A percentile compares a stretch with the other conserved stretches of the same genome.
These are phyloP conservation scores for Amanita muscaria DNA, from an alignment of 768 basidiomycete species.

Conservation along the genomic window DNA sequence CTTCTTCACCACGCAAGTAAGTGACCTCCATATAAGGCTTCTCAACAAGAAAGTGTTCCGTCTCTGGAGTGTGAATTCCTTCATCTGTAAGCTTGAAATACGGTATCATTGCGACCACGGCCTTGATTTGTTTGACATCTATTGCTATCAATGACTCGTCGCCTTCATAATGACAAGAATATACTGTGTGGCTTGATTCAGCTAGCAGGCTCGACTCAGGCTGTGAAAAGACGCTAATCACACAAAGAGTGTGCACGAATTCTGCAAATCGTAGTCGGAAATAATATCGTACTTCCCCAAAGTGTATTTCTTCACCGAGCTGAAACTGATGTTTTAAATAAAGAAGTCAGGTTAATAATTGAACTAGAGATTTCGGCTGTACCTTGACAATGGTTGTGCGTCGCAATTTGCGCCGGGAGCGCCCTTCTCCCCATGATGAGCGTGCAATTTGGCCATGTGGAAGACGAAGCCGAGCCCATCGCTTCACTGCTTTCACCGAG, in stretches of 20 bases:
- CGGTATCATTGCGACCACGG: slow-evolving; percentile 1
- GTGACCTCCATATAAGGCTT: neutral
- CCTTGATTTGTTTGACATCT: neutral
- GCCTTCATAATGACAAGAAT: neutral
- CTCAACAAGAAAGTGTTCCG: neutral
- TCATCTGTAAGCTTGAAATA: neutral
- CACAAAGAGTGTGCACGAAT: neutral
- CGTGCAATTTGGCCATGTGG: too few species aligned
- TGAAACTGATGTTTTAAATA: too few species aligned
- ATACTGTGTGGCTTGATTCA: neutral
- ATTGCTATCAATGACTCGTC: neutral
- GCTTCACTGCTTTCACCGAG: too few species aligned
- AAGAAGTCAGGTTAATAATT: too few species aligned
- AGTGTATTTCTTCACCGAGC: too few species aligned
- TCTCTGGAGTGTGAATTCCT: neutral
- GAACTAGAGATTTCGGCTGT: too few species aligned
- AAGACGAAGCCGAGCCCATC: too few species aligned
- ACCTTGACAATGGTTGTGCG: too few species aligned
- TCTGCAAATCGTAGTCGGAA: neutral
- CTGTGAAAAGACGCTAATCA: neutral
- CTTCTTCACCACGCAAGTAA: neutral
- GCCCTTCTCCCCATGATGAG: too few species aligned
- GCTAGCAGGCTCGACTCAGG: neutral
- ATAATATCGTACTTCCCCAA: neutral
- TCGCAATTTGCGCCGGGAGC: too few species aligned